Base-by-base conservation (phyloP, 257 asterid genomes). In the Nicotiana tomentosiformis region DNA sequence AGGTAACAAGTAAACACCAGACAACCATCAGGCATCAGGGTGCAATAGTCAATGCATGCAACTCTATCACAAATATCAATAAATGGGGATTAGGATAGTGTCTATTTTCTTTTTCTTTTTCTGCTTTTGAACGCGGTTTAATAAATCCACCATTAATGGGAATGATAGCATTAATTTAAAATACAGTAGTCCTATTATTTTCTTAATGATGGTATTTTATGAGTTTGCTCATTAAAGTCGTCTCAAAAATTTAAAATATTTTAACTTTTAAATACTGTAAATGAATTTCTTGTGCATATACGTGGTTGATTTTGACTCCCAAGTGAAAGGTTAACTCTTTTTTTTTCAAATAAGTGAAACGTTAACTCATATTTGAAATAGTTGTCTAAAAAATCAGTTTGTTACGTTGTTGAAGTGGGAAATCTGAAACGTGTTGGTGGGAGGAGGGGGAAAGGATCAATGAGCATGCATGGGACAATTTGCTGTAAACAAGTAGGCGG, bases 21-120 rank as follows among this genome's bases (percentile, higher is more conserved):
- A 72, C 12, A 26, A 46, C 78, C 78, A 72, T 43, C 51, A 43
- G 51, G 23, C 11, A 68, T 53, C 30, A 70, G 78, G 12, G 3
- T 72, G 37, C 60, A 72, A n/a, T 6, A 72, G 62, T 74, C 51
- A 74, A 74, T 74, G 80, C 80, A 14, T 74, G 43, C 62, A 15
- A 74, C 14, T 10, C 1, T 23, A 10, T n/a, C 15, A 3, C 14
- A 60, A 20, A 2, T 46, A 7, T 74, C 80, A 51, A 74, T 26
- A 74, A 49, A 14, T 74, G 37, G n/a, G 23, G 61, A 74, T 72
- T 72, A 12, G 20, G 61, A 72, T 1, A 11, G 6, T n/a, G 57
- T 69, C 5, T 43, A 43, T 43, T 43, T 4, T 9, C 51, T 9
- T 43, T 8, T 43, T 37, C 49, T 7, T 8, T 43, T 8, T 43